Base-by-base conservation (phyloP, 2,329 filamentous ascomycete species). In the Helminthosporium solani region DNA sequence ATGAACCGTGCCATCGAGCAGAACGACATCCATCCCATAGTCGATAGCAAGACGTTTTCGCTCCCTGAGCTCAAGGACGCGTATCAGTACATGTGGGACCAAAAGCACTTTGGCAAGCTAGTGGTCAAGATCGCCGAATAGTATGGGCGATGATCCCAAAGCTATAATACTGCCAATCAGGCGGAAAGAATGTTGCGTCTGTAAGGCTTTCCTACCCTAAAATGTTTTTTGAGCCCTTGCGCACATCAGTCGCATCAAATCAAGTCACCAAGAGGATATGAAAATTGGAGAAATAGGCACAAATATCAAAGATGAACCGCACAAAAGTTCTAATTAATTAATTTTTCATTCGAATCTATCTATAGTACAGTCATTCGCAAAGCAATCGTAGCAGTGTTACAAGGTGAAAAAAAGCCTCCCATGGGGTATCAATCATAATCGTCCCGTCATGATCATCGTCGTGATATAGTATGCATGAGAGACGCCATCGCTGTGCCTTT, bases 1-100 rank as follows among this genome's bases (percentile, higher is more conserved):
- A 83, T 84, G 81, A 76, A 78, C 50, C 62, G 68, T 12, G 78
- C 79, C 0, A 79, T 84, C 45, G 81, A 83, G 64, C 75, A 73
- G 14, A 81, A 81, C 47, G 66, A 81, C 49, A 79, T 84, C 54
- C 76, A 81, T 50, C 81, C 81, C 1, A 71, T 84, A 16, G 73
- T 84, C 15, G 81, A 84, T 56, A 68, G 78, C 57, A 80, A 78
- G 67, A 72, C 78, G 11, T 84, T 82, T 58, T 70, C 67, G 28
- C 65, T 84, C 5, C 73, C 76, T 18, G 60, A 82, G 54, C 61
- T 73, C 3, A 77, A 75, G 59, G 78, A 78, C 16, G 78, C 77
- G 0, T 78, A 78, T 54, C 58, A 74, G 59, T 74, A 72, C 57
- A 67, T 75, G 70, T 73, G 70, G 68, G 71, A 75, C 35, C 75